A percentile compares a stretch with the other conserved stretches of the same genome.
Conservation (phyloP, 2,329 filamentous ascomycete species). For the Diplodia intermedia region DNA sequence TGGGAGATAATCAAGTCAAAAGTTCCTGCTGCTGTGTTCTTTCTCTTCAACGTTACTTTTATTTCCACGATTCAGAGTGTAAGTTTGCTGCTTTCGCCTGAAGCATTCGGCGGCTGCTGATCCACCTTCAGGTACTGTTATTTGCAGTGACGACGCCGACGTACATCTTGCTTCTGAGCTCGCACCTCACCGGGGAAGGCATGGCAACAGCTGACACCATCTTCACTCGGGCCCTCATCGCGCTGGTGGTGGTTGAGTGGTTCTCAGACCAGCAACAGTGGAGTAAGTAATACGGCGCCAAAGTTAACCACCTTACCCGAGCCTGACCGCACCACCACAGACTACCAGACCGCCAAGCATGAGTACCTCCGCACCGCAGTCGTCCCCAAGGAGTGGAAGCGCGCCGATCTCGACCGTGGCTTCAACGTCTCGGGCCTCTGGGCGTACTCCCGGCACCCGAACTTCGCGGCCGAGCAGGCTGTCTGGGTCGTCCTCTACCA, state of each 20-base stretch:
- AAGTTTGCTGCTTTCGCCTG: slow-evolving; percentile 35
- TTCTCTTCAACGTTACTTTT: slow-evolving; percentile 87
- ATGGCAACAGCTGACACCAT: slow-evolving; percentile 62
- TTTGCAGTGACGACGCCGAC: slow-evolving; percentile 79
- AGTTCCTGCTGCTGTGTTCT: slow-evolving; percentile 71
- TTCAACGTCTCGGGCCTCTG: slow-evolving; percentile 87
- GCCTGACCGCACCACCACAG: slow-evolving; percentile 47
- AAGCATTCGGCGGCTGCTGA: slow-evolving; percentile 32
- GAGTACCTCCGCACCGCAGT: slow-evolving; percentile 76
- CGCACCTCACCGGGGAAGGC: slow-evolving; percentile 64
- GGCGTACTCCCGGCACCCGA: slow-evolving; percentile 89
- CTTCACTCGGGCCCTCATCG: slow-evolving; percentile 63
- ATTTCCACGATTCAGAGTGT: slow-evolving; percentile 79
- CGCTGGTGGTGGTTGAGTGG: slow-evolving; percentile 70
- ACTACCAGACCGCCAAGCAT: slow-evolving; percentile 81
- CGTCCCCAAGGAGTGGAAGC: slow-evolving; percentile 67
- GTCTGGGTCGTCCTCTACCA: slow-evolving; percentile 89
- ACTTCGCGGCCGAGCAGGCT: slow-evolving; percentile 90
- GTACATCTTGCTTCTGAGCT: slow-evolving; percentile 80
- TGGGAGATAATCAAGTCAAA: slow-evolving; percentile 78
- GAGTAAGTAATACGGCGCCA: slow-evolving; percentile 58
- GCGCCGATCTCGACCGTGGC: slow-evolving; percentile 84
- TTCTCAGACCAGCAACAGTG: slow-evolving; percentile 94
- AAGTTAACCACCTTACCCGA: not conserved
- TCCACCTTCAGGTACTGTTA: slow-evolving; percentile 67